Percentiles rank a stretch among this genome's conserved stretches.
phyloP scores from a whole-genome alignment of 2,329 filamentous ascomycete species.

The Beauveria sp. region DNA sequence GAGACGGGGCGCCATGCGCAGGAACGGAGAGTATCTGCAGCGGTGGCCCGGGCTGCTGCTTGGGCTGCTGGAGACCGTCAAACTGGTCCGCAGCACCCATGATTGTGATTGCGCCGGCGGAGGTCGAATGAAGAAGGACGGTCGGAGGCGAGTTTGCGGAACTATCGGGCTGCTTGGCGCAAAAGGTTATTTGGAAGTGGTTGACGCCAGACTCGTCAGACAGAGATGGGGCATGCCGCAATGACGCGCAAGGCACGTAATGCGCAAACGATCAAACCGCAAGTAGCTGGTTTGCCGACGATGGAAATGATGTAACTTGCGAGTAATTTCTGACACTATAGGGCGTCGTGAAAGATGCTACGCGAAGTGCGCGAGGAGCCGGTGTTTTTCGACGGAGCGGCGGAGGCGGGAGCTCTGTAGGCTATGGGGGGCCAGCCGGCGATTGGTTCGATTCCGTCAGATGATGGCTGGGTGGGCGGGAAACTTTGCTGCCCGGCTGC shows the following conservation, averaged over 20 bases:
- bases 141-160: not conserved
- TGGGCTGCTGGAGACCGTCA: not conserved
- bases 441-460: conserved; percentile 9
- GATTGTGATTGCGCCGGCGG: not conserved
- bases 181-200: not conserved
- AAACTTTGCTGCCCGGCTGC: not conserved
- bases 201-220: not conserved
- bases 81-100: conserved; percentile 5
- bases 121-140: not conserved
- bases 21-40: not conserved
- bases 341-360: not conserved
- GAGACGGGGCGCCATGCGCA: not conserved
- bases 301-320: not conserved
- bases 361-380: not conserved
- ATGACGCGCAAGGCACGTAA: not conserved
- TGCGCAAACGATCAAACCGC: not conserved
- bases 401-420: not conserved
- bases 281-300: not conserved
- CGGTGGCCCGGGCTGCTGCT: not conserved
- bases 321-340: not conserved
- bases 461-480: conserved; percentile 2
- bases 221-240: conserved; percentile 5
- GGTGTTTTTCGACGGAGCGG: not conserved
- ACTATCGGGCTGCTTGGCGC: not conserved
- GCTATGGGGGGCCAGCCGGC: not conserved